phyloP scores from a whole-genome alignment of 23 red algal species.

The Gracilariopsis chorda region DNA sequence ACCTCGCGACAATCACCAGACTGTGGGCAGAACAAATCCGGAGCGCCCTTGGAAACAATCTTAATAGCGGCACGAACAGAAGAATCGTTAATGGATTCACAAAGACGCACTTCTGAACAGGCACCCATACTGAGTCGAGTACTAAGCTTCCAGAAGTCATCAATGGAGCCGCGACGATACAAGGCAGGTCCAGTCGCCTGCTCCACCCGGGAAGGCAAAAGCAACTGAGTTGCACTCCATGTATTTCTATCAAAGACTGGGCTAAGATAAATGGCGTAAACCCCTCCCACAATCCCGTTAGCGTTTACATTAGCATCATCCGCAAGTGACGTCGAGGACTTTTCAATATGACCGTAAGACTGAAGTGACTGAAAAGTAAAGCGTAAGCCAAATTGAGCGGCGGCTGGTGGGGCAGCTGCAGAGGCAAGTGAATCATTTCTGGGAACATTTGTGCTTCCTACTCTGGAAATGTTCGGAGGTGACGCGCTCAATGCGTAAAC shows the following conservation, averaged over 20 bases:
- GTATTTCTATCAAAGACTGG: not conserved
- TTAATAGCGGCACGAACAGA: conserved; percentile 47
- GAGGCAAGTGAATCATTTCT: not conserved
- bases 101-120: conserved; percentile 64
- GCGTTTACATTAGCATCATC: not conserved
- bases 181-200: conserved; percentile 20
- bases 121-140: conserved; percentile 48
- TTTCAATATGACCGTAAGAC: conserved; percentile 60
- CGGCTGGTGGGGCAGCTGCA: not conserved
- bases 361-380: conserved; percentile 66
- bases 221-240: not conserved
- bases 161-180: conserved; percentile 40
- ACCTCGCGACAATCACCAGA: conserved; percentile 67
- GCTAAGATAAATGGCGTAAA: not conserved
- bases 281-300: conserved; percentile 27
- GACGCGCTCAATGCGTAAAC: conserved; percentile 38
- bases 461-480: conserved; percentile 1
- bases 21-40: conserved; percentile 55
- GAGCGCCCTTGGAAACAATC: conserved; percentile 59
- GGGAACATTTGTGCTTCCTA: not conserved
- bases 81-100: not conserved
- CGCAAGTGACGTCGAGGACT: conserved; percentile 13
- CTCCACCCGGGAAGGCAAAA: conserved; percentile 10
- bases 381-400: not conserved
- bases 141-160: conserved; percentile 7